Percentiles rank a stretch among this genome's conserved stretches.
These are phyloP conservation scores for Lentithecium fluviatile DNA, from an alignment of 495 filamentous ascomycete species.

Conservation along the genomic window DNA sequence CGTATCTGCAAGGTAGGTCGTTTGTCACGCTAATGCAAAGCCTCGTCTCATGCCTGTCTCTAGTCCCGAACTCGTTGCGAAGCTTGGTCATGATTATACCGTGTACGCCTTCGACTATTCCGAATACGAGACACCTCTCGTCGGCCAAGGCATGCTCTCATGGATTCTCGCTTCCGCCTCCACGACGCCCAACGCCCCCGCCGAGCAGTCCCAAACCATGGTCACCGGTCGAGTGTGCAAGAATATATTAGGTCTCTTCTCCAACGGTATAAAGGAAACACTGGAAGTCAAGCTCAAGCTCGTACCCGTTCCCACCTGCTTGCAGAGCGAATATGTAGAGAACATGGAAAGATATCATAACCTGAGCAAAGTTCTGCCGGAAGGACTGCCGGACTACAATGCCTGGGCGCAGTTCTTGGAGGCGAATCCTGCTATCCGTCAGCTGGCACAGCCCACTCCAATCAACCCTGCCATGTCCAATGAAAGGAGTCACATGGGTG, in stretches of 20 bases:
- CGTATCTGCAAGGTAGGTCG: constrained; percentile 61
- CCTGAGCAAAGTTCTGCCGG: constrained; percentile 59
- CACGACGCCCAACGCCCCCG: constrained; percentile 45
- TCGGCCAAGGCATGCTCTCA: constrained; percentile 95
- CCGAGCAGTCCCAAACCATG: constrained; percentile 65
- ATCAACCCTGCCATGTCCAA: not conserved
- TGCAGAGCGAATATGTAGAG: constrained; percentile 67
- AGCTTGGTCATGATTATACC: constrained; percentile 85
- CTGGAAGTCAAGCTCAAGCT: constrained; percentile 91
- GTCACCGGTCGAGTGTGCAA: constrained; percentile 89
- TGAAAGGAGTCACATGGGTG: constrained; percentile 7
- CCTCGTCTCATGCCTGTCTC: not conserved
- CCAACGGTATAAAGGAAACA: constrained; percentile 80
- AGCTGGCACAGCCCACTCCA: constrained; percentile 21
- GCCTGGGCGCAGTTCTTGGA: constrained; percentile 54
- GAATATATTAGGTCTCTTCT: constrained; percentile 79
- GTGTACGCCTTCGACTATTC: constrained; percentile 97
- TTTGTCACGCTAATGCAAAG: constrained; percentile 34
- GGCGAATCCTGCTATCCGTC: constrained; percentile 34
- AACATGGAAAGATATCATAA: constrained; percentile 62
- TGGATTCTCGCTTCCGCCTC: constrained; percentile 62
- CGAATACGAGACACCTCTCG: constrained; percentile 86
- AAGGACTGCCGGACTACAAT: constrained; percentile 62
- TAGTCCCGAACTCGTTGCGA: constrained; percentile 77
- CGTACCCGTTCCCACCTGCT: constrained; percentile 71